Percentiles rank a stretch among this genome's conserved stretches.
Conservation (phyloP, 495 filamentous ascomycete genomes). For the Talaromyces proteolyticus region DNA sequence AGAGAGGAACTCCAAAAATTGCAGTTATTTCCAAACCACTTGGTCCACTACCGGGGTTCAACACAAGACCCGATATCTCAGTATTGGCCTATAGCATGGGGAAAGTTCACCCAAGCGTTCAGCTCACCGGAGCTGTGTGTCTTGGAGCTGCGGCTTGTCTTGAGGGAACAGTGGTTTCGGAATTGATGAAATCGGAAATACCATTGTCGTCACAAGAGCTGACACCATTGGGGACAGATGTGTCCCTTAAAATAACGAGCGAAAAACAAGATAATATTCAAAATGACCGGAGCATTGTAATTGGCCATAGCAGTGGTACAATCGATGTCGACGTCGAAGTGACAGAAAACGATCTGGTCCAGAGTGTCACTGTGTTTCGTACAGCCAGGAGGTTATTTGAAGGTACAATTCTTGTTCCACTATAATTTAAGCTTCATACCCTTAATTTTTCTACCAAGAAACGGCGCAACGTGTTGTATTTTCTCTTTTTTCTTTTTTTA, state of each 20-base stretch:
- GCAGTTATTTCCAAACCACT: slow-evolving; percentile 14
- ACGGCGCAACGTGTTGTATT: too few relatives aligned
- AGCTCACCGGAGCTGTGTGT: slow-evolving; percentile 28
- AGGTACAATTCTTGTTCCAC: slow-evolving; percentile 14
- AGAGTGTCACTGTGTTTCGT: slow-evolving; percentile 20
- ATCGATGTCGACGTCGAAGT: slow-evolving; percentile 15
- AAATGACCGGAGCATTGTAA: neutral
- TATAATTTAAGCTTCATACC: too few relatives aligned
- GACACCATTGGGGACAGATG: neutral
- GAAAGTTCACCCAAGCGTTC: slow-evolving; percentile 23
- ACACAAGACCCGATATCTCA: slow-evolving; percentile 9
- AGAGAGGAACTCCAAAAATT: slow-evolving; percentile 25
- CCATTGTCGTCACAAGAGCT: too few relatives aligned
- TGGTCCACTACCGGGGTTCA: neutral
- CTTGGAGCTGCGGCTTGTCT: slow-evolving; percentile 19
- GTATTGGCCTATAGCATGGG: slow-evolving; percentile 25
- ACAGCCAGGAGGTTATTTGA: slow-evolving; percentile 22
- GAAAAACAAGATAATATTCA: neutral
- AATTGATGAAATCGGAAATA: neutral
- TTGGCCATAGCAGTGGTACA: slow-evolving; percentile 16
- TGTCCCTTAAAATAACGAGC: neutral
- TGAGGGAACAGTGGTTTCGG: slow-evolving; percentile 21
- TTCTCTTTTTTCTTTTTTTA: too few relatives aligned
- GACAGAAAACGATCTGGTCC: slow-evolving; percentile 7
- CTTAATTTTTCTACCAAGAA: too few relatives aligned